Evolutionary conservation across 1,284 basidiomycete genomes (phyloP).

Genomic region (Coriolopsis trogii): DNA sequence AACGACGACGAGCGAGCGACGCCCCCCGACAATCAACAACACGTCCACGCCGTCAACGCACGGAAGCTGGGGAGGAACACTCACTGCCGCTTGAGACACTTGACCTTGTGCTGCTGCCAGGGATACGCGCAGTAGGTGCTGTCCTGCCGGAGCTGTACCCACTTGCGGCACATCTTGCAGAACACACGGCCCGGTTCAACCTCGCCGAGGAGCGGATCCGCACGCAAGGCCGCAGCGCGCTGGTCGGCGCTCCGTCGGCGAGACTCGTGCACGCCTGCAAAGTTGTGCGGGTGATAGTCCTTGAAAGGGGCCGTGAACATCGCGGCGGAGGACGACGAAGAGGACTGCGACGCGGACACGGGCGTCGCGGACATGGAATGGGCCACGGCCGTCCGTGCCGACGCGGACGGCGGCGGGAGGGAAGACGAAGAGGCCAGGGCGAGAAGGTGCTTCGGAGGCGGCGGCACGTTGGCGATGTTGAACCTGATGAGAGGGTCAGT

Average conservation of each 20-base stretch:
- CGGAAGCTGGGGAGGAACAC: conserved; percentile 32
- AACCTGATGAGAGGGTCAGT: conserved; percentile 1
- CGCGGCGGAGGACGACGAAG: conserved; percentile 34
- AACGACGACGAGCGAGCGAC: conserved; percentile 6
- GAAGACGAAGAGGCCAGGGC: conserved; percentile 36
- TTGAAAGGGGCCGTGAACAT: conserved; percentile 35
- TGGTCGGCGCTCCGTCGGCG: conserved; percentile 74
- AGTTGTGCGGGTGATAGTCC: conserved; percentile 55
- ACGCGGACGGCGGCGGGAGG: conserved; percentile 26
- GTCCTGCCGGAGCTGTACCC: conserved; percentile 78
- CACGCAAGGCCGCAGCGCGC: conserved; percentile 65
- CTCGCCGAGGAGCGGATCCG: conserved; percentile 61
- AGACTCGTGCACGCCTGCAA: conserved; percentile 55
- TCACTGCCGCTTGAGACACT: conserved; percentile 68
- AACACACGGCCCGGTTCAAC: conserved; percentile 78
- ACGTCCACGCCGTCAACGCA: neutral
- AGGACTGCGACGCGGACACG: conserved; percentile 6
- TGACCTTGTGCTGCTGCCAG: conserved; percentile 74
- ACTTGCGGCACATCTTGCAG: conserved; percentile 72
- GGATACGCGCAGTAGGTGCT: conserved; percentile 75
- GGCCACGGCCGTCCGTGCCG: conserved; percentile 22
- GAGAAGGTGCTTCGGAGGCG: conserved; percentile 38
- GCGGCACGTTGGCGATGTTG: conserved; percentile 36
- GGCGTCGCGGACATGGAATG: conserved; percentile 17
- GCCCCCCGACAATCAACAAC: neutral